A percentile compares a stretch with the other conserved stretches of the same genome.
Conservation (phyloP, 2,329 filamentous ascomycete genomes). For the Beauveria medogensis region DNA sequence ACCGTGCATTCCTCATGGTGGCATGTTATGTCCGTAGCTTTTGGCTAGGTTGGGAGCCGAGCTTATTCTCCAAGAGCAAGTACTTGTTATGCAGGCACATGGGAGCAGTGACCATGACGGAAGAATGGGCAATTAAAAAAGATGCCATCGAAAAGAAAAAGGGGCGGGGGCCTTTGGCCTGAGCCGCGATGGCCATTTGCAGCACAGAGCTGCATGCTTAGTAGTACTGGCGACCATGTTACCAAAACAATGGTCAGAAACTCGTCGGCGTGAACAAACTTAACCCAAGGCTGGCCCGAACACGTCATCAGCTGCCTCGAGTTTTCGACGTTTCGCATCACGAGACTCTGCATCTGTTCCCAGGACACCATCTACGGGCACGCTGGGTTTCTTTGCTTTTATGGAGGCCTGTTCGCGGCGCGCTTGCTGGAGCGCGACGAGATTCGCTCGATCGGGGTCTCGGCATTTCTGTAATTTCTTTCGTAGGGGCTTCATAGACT, state of each 20-base stretch:
- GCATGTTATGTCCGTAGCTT: neutral
- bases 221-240: neutral
- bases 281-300: slow-evolving; percentile 36
- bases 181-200: neutral
- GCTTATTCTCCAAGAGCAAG: neutral
- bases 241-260: neutral
- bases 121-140: too few species aligned
- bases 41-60: neutral
- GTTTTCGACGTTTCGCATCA: slow-evolving; percentile 39
- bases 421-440: slow-evolving; percentile 60
- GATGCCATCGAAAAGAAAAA: too few species aligned
- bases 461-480: slow-evolving; percentile 66
- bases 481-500: slow-evolving; percentile 47
- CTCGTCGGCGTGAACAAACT: neutral
- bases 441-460: slow-evolving; percentile 65
- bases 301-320: slow-evolving; percentile 34
- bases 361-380: slow-evolving; percentile 34
- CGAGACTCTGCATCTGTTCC: slow-evolving; percentile 34
- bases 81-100: neutral
- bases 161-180: too few species aligned
- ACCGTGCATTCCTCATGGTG: neutral
- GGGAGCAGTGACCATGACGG: neutral
- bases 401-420: slow-evolving; percentile 47
- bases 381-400: slow-evolving; percentile 29
- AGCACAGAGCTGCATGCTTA: neutral